phyloP scores from a whole-genome alignment of 805 yeast species.

The Candida sakaeoensis region DNA sequence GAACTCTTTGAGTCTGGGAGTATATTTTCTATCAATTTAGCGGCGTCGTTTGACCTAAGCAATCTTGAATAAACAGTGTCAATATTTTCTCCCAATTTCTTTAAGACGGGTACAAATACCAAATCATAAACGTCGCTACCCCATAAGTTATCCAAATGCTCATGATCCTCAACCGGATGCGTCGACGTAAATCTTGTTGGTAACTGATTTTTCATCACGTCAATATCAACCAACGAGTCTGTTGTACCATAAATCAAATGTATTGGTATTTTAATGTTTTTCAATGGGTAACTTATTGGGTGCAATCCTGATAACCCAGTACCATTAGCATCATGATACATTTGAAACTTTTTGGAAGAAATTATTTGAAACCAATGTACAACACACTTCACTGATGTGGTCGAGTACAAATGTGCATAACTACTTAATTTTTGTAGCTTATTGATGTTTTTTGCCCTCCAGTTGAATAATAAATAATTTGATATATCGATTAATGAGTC shows the following conservation, averaged over 20 bases:
- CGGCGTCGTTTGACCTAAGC: slow-evolving; percentile 3
- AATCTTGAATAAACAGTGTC: slow-evolving; percentile 7
- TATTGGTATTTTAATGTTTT: slow-evolving; percentile 56
- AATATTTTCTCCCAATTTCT: slow-evolving; percentile 16
- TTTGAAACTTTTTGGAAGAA: slow-evolving; percentile 70
- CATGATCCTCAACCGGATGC: slow-evolving; percentile 65
- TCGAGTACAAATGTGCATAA: slow-evolving; percentile 84
- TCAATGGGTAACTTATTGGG: slow-evolving; percentile 38
- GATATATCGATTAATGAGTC: slow-evolving; percentile 68
- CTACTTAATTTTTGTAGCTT: slow-evolving; percentile 71
- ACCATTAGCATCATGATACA: slow-evolving; percentile 65
- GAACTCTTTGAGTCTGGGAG: neutral
- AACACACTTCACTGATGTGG: slow-evolving; percentile 85
- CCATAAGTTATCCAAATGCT: slow-evolving; percentile 91
- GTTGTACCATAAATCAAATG: slow-evolving; percentile 71
- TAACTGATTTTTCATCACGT: slow-evolving; percentile 64
- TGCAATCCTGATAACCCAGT: slow-evolving; percentile 20
- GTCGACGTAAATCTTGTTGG: slow-evolving; percentile 51
- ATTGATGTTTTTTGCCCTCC: slow-evolving; percentile 73
- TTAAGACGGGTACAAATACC: slow-evolving; percentile 33
- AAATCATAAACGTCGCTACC: slow-evolving; percentile 53
- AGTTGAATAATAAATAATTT: slow-evolving; percentile 66
- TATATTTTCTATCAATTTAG: slow-evolving; percentile 11
- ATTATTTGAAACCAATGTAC: slow-evolving; percentile 98
- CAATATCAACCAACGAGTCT: slow-evolving; percentile 86